Base-by-base conservation (phyloP, 2,329 filamentous ascomycete species). In the Epichloe sp. region DNA sequence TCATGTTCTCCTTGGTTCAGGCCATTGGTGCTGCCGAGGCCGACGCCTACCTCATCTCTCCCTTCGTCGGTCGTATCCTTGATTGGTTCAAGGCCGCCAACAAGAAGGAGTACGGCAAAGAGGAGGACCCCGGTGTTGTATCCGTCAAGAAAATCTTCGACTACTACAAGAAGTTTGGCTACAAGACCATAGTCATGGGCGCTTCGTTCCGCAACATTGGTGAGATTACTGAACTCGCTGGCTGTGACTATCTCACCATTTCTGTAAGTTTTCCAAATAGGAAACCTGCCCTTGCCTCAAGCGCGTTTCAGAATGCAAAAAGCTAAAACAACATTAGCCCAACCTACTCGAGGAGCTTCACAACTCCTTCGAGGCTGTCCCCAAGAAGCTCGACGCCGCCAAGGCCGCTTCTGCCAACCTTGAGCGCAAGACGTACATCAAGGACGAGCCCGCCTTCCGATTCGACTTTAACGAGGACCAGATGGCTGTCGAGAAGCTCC, bases 141-240 rank as follows among this genome's bases (percentile, higher is more conserved):
- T 91, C 86, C 59, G 93, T 98, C 67, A 80, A 91, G 79, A 68
- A 65, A 71, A 98, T 98, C 77, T 98, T 85, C 83, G 93, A 98
- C 82, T 98, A 98, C 87, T 98, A 98, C 86, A 98, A 98, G 88
- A 97, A 97, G 81, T 88, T 77, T 71, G 88, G 86, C 71, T 96
- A 98, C 85, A 95, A 95, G 65, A 98, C 93, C 71, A 96, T 97
- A 63, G 93, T 98, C 74, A 98, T 98, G 93, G 93, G 93, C 67
- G 93, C 93, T 61, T 96, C 90, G 41, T 98, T 98, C 88, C 84
- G 93, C 70, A 97, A 86, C 78, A 76, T 76, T 57, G 93, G 93
- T 65, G 93, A 98, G 78, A 95, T 98, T 73, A 97, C 88, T 46
- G 93, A 98, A 79, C 82, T 98, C 56, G 91, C 91, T 68, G 93